Percentiles rank a stretch among this genome's conserved stretches.
Evolutionary conservation across 179 eudicot species (phyloP).

Genomic region (Pouteria campechiana): DNA sequence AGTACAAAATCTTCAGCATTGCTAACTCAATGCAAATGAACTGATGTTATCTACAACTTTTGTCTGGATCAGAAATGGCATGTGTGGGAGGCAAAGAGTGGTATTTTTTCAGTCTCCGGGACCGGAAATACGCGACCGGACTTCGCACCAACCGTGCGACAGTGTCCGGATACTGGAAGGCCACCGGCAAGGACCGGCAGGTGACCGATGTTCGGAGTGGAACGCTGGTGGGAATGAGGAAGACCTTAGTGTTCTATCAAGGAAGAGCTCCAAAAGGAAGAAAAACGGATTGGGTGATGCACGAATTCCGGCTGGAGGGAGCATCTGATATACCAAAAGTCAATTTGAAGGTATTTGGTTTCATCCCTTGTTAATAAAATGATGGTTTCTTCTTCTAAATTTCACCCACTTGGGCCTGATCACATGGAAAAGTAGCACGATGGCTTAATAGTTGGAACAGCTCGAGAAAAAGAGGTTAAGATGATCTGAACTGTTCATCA

Average conservation of each 20-base stretch:
- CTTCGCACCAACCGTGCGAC: conserved; percentile 85
- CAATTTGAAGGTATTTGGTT: conserved; percentile 30
- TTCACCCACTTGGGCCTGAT: not conserved
- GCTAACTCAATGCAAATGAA: too few species aligned
- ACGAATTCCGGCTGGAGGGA: conserved; percentile 77
- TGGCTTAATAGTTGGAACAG: too few species aligned
- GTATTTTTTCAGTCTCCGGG: conserved; percentile 87
- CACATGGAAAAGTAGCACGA: not conserved
- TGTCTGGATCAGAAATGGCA: conserved; percentile 31
- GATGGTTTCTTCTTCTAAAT: not conserved
- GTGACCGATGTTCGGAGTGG: conserved; percentile 29
- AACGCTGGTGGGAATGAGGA: conserved; percentile 73
- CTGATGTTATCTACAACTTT: too few species aligned
- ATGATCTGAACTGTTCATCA: not conserved
- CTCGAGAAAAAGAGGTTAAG: not conserved
- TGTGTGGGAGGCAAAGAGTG: conserved; percentile 89
- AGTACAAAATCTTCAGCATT: too few species aligned
- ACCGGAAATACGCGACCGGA: conserved; percentile 84
- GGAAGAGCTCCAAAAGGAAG: conserved; percentile 94
- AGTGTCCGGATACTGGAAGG: conserved; percentile 86
- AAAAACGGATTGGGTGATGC: conserved; percentile 94
- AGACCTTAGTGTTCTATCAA: conserved; percentile 81
- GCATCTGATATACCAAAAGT: conserved; percentile 38
- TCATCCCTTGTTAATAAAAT: too few species aligned
- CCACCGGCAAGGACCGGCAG: conserved; percentile 84